These are phyloP conservation scores for Eimeria falciformis DNA, from an alignment of 169 alveolate genomes.

Conservation along the genomic window DNA sequence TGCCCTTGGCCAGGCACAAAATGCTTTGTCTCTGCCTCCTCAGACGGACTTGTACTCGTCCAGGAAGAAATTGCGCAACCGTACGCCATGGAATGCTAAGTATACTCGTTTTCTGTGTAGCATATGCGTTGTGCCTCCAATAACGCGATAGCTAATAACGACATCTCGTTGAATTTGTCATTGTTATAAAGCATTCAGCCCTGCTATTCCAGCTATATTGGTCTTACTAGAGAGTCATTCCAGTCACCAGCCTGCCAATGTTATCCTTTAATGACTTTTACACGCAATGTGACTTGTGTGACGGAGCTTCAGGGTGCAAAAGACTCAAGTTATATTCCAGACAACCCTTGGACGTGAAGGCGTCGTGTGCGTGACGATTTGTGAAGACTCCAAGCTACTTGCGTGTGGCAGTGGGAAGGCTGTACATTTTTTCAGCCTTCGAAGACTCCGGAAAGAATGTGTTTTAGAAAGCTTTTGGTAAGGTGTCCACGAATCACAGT, in stretches of 20 bases:
- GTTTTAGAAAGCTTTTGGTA: conserved; percentile 32
- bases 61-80: conserved; percentile 69
- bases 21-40: conserved; percentile 70
- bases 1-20: conserved; percentile 57
- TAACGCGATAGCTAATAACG: no score
- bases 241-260: no score
- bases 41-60: conserved; percentile 70
- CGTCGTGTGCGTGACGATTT: conserved; percentile 43
- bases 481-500: no score
- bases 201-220: no score
- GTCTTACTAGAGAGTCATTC: no score
- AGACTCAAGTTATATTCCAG: conserved; percentile 51
- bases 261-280: no score
- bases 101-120: no score
- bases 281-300: no score
- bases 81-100: conserved; percentile 12
- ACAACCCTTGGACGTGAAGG: conserved; percentile 45
- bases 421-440: conserved; percentile 59
- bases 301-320: conserved; percentile 4
- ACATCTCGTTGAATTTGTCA: no score
- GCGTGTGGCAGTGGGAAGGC: conserved; percentile 61
- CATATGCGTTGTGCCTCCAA: no score
- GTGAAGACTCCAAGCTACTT: conserved; percentile 51
- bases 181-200: no score
- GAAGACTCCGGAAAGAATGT: conserved; percentile 23